A percentile compares a stretch with the other conserved stretches of the same genome.
phyloP scores from a whole-genome alignment of 306 rosid species.

The Rosa multiflora region DNA sequence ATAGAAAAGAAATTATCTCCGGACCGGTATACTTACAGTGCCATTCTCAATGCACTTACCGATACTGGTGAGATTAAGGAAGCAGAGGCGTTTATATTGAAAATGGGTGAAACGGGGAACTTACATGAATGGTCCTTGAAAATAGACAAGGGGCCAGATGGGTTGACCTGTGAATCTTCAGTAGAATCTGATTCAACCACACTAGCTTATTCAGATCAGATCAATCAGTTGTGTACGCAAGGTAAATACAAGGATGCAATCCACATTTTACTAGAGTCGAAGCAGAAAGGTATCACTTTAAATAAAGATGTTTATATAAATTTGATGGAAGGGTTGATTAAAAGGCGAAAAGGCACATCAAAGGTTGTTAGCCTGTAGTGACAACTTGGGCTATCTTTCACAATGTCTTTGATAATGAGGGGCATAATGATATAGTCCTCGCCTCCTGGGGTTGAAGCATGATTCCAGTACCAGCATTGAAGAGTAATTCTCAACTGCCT shows the following conservation, averaged over 20 bases:
- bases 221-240: conserved; percentile 57
- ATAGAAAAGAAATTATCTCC: conserved; percentile 58
- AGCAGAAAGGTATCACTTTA: conserved; percentile 51
- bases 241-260: conserved; percentile 83
- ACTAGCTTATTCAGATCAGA: conserved; percentile 50
- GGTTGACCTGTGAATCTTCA: conserved; percentile 29
- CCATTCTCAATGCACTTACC: conserved; percentile 52
- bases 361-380: conserved; percentile 29
- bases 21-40: conserved; percentile 59
- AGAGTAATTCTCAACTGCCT: not conserved
- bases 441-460: not conserved
- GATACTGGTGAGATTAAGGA: conserved; percentile 58
- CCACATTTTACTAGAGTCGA: conserved; percentile 55
- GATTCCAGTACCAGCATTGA: not conserved
- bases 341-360: conserved; percentile 68
- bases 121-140: conserved; percentile 22
- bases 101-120: conserved; percentile 51
- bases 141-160: conserved; percentile 30
- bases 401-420: conserved; percentile 2
- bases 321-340: conserved; percentile 77
- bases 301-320: conserved; percentile 49
- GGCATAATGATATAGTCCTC: not conserved
- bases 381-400: conserved; percentile 6
- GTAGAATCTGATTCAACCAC: conserved; percentile 45
- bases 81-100: conserved; percentile 53